These are phyloP conservation scores for Diaporthe aspalathi DNA, from an alignment of 2,329 filamentous ascomycete genomes.

Conservation along the genomic window DNA sequence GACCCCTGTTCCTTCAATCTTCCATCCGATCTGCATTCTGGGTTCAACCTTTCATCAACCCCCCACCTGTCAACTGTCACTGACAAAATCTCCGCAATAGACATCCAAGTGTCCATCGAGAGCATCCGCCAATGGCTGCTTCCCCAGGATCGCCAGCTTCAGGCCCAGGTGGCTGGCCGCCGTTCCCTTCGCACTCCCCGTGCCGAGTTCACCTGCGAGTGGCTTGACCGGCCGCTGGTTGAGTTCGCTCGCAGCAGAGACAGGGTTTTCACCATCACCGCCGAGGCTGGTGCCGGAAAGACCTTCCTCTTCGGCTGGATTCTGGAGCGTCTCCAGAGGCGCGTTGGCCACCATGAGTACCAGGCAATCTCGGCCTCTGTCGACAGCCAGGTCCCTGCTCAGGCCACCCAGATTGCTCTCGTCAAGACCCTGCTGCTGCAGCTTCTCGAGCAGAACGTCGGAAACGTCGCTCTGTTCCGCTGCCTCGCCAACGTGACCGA, in stretches of 20 bases:
- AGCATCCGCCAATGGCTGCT: slow-evolving; percentile 40
- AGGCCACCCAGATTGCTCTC: slow-evolving; percentile 39
- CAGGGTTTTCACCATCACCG: slow-evolving; percentile 37
- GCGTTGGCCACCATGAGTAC: slow-evolving; percentile 38
- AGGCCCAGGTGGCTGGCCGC: slow-evolving; percentile 37
- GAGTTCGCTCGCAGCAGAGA: slow-evolving; percentile 39
- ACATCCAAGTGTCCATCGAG: slow-evolving; percentile 39
- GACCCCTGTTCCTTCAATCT: slow-evolving; percentile 26
- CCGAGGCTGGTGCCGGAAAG: slow-evolving; percentile 39
- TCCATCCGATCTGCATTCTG: slow-evolving; percentile 9
- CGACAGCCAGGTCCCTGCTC: slow-evolving; percentile 39
- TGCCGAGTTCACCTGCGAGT: slow-evolving; percentile 40
- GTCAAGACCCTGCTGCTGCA: slow-evolving; percentile 39
- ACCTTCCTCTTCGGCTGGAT: slow-evolving; percentile 39
- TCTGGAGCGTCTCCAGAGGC: slow-evolving; percentile 38
- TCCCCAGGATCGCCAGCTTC: slow-evolving; percentile 39
- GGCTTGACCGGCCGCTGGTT: slow-evolving; percentile 39
- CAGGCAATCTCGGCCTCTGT: slow-evolving; percentile 40
- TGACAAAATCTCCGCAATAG: slow-evolving; percentile 33
- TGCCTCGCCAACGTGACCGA: slow-evolving; percentile 40
- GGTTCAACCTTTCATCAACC: slow-evolving; percentile 22
- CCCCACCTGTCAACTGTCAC: neutral
- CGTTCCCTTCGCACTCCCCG: slow-evolving; percentile 36
- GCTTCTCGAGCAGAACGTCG: slow-evolving; percentile 39
- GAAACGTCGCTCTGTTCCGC: slow-evolving; percentile 39